A percentile compares a stretch with the other conserved stretches of the same genome.
phyloP scores from a whole-genome alignment of 176 grass and related monocot species.

The Oryza coarctata region DNA sequence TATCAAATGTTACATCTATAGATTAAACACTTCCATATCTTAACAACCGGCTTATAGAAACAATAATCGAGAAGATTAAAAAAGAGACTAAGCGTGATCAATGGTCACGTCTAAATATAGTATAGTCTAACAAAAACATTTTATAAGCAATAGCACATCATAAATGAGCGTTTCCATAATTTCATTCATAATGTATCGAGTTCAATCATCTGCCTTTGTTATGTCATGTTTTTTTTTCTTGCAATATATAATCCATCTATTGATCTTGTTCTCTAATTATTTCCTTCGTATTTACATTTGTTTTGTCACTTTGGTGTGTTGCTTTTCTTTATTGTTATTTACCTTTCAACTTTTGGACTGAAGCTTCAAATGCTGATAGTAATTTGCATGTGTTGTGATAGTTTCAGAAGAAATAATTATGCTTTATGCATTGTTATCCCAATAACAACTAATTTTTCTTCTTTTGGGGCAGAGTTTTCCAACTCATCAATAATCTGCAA shows the following conservation, averaged over 20 bases:
- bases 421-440: background rate
- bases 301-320: background rate
- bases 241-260: background rate
- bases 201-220: background rate
- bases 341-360: background rate
- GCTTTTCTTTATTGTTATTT: background rate
- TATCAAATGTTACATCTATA: too few species aligned
- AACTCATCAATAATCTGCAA: conserved; percentile 8
- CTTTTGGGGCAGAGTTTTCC: background rate
- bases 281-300: background rate
- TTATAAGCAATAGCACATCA: background rate
- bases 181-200: background rate
- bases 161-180: background rate
- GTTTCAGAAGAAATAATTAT: background rate
- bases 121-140: background rate
- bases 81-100: too few species aligned
- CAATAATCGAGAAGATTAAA: too few species aligned
- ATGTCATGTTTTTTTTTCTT: background rate
- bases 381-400: background rate
- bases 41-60: too few species aligned
- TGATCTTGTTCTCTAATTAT: background rate
- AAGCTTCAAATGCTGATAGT: background rate
- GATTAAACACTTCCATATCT: too few species aligned
- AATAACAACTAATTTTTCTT: background rate
- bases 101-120: too few species aligned